A percentile compares a stretch with the other conserved stretches of the same genome.
Evolutionary conservation across 306 rosid species (phyloP).

Genomic region (Lathyrus aphaca): DNA sequence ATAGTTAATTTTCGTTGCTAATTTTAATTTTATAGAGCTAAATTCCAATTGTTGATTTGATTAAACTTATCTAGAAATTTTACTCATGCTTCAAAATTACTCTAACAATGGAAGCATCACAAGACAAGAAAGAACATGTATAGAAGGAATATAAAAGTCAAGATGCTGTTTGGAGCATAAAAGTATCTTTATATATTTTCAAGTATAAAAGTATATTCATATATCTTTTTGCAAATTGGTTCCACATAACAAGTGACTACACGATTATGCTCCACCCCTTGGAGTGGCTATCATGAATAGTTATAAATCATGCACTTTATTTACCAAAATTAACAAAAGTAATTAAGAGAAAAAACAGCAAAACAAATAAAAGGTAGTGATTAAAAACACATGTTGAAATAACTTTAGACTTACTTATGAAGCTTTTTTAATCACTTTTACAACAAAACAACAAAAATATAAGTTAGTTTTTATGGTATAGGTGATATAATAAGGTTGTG

Average conservation of each 20-base stretch:
- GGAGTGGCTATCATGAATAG: neutral
- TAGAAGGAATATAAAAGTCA: slow-evolving; percentile 4
- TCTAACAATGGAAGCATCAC: neutral
- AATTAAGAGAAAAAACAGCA: neutral
- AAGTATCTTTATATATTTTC: neutral
- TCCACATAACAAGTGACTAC: slow-evolving; percentile 16
- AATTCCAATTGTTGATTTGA: neutral
- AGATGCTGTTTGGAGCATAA: neutral
- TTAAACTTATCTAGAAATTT: neutral
- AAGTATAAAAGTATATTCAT: neutral
- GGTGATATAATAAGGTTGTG: neutral
- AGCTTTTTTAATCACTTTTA: neutral
- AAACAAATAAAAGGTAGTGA: neutral
- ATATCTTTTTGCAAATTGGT: neutral
- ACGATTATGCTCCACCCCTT: slow-evolving; percentile 27
- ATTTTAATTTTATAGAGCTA: too few relatives aligned
- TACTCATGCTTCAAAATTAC: neutral
- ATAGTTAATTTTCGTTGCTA: too few relatives aligned
- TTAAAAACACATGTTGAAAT: slow-evolving; percentile 17
- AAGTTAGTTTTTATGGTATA: too few relatives aligned
- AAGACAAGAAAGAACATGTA: slow-evolving; percentile 1
- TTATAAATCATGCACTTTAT: slow-evolving; percentile 6
- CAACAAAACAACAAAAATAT: too few relatives aligned
- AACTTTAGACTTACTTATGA: neutral
- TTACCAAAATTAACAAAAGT: neutral